Conservation (phyloP, 768 basidiomycete species). For the Hygrocybe coccinea region DNA sequence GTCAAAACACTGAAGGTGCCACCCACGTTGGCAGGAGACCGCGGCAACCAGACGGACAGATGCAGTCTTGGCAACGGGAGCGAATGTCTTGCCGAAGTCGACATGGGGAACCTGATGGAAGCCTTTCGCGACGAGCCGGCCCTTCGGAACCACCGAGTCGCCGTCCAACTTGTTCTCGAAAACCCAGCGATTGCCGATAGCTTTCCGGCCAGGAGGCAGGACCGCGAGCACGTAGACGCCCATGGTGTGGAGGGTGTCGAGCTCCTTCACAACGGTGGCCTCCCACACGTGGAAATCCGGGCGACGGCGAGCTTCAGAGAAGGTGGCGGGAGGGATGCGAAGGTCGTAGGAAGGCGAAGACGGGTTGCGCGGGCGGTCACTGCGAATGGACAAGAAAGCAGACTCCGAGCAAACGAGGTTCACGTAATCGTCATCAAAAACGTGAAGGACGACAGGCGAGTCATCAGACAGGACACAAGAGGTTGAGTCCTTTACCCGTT, state of each 20-base stretch:
- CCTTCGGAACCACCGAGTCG: slow-evolving; percentile 27
- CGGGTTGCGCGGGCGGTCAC: not conserved
- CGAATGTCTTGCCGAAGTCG: slow-evolving; percentile 33
- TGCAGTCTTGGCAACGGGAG: slow-evolving; percentile 25
- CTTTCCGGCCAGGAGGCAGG: slow-evolving; percentile 23
- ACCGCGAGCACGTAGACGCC: slow-evolving; percentile 24
- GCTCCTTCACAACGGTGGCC: slow-evolving; percentile 21
- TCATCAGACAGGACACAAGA: not conserved
- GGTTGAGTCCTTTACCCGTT: not conserved
- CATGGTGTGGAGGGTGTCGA: slow-evolving; percentile 14
- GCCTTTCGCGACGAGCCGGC: slow-evolving; percentile 24
- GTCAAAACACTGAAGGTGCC: slow-evolving; percentile 23
- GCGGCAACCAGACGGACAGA: slow-evolving; percentile 24
- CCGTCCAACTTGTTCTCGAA: slow-evolving; percentile 37
- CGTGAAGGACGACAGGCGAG: not conserved
- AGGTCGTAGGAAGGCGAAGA: slow-evolving; percentile 9
- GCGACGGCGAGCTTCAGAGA: slow-evolving; percentile 14
- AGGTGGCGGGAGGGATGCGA: slow-evolving; percentile 14
- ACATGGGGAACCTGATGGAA: slow-evolving; percentile 25
- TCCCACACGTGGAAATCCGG: slow-evolving; percentile 22
- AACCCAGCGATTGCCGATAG: slow-evolving; percentile 33
- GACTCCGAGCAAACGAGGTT: not conserved
- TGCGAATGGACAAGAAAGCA: slow-evolving; percentile 2
- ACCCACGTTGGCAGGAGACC: slow-evolving; percentile 4
- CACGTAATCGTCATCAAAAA: not conserved